These are phyloP conservation scores for Phaeophleospora eucalypticola DNA, from an alignment of 2,329 filamentous ascomycete genomes.

Conservation along the genomic window DNA sequence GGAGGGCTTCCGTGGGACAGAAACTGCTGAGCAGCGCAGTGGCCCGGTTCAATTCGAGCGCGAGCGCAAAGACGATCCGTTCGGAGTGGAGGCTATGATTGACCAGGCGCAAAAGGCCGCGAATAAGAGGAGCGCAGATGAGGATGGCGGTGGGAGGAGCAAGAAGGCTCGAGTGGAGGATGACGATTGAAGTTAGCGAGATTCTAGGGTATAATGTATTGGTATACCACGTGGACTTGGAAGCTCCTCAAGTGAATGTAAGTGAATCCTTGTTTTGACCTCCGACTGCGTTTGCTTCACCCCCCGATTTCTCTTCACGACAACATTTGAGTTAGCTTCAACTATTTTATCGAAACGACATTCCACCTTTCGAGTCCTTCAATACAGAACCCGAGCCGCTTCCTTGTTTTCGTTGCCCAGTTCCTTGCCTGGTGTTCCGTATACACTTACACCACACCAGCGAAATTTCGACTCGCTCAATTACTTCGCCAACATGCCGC, in stretches of 20 bases:
- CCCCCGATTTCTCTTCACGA: not conserved
- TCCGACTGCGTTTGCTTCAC: not conserved
- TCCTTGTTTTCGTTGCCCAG: no score
- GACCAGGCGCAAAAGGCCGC: constrained; percentile 65
- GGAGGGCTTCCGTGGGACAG: constrained; percentile 83
- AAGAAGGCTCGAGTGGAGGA: constrained; percentile 79
- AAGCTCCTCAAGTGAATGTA: not conserved
- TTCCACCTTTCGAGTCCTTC: no score
- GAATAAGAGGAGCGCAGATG: constrained; percentile 73
- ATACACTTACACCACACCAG: no score
- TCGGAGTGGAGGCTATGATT: constrained; percentile 92
- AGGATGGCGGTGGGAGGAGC: constrained; percentile 52
- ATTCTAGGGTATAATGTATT: not conserved
- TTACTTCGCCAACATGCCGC: not conserved
- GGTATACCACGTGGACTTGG: not conserved
- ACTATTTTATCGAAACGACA: constrained; percentile 8
- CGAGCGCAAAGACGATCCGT: constrained; percentile 71
- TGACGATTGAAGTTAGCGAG: constrained; percentile 1
- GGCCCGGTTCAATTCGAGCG: constrained; percentile 97
- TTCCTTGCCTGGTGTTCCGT: no score
- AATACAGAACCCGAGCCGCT: no score
- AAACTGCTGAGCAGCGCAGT: constrained; percentile 76
- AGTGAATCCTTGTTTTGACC: constrained; percentile 3
- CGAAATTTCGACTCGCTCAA: not conserved
- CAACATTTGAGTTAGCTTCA: not conserved